Evolutionary conservation across 164 flowering plant species (phyloP), one percentile per base, ranked within the genome.

Genomic region (Santalum album): DNA sequence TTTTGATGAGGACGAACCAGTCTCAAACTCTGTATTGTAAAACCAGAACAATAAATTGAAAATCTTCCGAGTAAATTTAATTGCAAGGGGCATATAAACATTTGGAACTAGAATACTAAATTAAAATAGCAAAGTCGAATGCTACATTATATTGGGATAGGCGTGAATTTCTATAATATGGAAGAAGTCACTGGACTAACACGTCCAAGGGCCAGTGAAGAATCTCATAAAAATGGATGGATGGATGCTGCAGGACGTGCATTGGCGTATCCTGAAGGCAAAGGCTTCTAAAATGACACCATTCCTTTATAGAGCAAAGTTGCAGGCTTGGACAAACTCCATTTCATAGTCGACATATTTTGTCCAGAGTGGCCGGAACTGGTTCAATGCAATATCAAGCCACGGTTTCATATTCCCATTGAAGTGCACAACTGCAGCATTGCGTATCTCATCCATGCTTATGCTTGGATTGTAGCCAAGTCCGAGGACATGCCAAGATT

Each of bases 381-480:
- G 78, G 55, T 59, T 73, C 74, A 76, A 71, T 39, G 78, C 78
- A 21, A 76, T 76, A 49, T 76, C 81, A 29, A 73, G 78, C 81
- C 81, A 76, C 0, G 78, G 78, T 63, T 76, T 73, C 81, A 76
- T 76, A 24, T 76, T 76, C 45, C 81, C 78, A 47, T 76, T 76
- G 62, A 68, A 76, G 67, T 76, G 81, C 59, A 76, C 74, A 21
- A 76, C 78, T 9, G 76, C 75, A 21, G 76, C 78, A 53, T 71
- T 71, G 25, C 25, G 40, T 16, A 73, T 76, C 66, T 76, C 81
- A 14, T 71, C 81, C 75, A 63, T 53, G 71, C 81, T 43, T 17
- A 73, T 73, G 78, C 81, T 73, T 43, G 78, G 78, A 57, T 71
- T 76, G 12, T 76, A 73, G 2, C 76, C 81, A 25, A 76, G 72